A percentile compares a stretch with the other conserved stretches of the same genome.
Evolutionary conservation across 768 basidiomycete genomes (phyloP).

Genomic region (Gloeophyllum trabeum): DNA sequence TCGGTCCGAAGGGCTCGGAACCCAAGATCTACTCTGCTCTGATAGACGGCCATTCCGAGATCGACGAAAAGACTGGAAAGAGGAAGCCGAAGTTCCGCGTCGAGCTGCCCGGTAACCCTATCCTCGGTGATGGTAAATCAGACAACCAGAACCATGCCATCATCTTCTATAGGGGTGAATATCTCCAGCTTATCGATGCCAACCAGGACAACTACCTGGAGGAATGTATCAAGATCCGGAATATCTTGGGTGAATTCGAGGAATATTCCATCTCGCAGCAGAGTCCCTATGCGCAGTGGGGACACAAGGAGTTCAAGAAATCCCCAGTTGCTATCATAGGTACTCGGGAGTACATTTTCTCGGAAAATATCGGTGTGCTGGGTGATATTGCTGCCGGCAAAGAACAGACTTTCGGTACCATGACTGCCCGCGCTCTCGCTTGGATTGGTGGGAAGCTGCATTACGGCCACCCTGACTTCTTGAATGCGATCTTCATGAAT

Average conservation of each 20-base stretch:
- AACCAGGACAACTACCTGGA: slow-evolving; percentile 99
- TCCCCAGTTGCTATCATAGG: slow-evolving; percentile 95
- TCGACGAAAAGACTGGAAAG: slow-evolving; percentile 80
- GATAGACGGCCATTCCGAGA: slow-evolving; percentile 96
- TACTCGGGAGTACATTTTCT: slow-evolving; percentile 99
- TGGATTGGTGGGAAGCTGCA: slow-evolving; percentile 99
- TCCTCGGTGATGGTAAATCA: slow-evolving; percentile 97
- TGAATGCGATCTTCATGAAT: slow-evolving; percentile 96
- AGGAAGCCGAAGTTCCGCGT: slow-evolving; percentile 95
- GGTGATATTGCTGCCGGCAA: slow-evolving; percentile 99
- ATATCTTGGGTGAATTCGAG: slow-evolving; percentile 95
- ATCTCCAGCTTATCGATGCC: slow-evolving; percentile 97
- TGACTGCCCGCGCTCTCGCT: slow-evolving; percentile 88
- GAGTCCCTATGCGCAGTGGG: slow-evolving; percentile 94
- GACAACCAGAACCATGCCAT: slow-evolving; percentile 99
- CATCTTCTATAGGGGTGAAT: slow-evolving; percentile 97
- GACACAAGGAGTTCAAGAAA: slow-evolving; percentile 85
- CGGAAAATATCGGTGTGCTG: slow-evolving; percentile 97
- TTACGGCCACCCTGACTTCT: slow-evolving; percentile 98
- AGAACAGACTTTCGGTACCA: slow-evolving; percentile 99
- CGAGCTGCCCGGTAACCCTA: slow-evolving; percentile 96
- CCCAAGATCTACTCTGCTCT: slow-evolving; percentile 83
- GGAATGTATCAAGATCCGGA: slow-evolving; percentile 97
- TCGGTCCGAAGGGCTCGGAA: slow-evolving; percentile 80
- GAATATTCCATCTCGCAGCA: slow-evolving; percentile 85